A percentile compares a stretch with the other conserved stretches of the same genome.
Evolutionary conservation across 2,329 filamentous ascomycete species (phyloP).

Genomic region (Fusarium praegraminearum): DNA sequence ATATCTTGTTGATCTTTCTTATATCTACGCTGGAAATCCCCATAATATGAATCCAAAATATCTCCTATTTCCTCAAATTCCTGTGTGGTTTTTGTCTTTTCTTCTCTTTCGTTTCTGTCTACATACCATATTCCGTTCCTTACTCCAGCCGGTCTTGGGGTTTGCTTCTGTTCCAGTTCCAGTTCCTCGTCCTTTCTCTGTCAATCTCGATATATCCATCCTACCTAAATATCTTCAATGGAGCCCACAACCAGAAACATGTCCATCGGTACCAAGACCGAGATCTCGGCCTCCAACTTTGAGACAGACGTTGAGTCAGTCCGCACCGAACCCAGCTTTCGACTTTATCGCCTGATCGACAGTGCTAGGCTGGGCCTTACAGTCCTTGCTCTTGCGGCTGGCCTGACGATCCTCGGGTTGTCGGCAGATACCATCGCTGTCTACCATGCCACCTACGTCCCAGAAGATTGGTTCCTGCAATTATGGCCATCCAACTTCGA

Average conservation of each 20-base stretch:
- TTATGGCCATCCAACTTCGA: constrained; percentile 71
- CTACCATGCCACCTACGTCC: constrained; percentile 66
- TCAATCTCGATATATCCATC: constrained; percentile 4
- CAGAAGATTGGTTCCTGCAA: constrained; percentile 62
- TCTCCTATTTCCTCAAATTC: constrained; percentile 5
- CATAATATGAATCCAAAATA: background rate
- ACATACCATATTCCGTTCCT: constrained; percentile 17
- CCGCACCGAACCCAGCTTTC: constrained; percentile 54
- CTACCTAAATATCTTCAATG: constrained; percentile 7
- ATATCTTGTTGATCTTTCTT: constrained; percentile 27
- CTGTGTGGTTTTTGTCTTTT: constrained; percentile 1
- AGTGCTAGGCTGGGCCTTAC: constrained; percentile 62
- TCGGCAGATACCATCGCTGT: constrained; percentile 66
- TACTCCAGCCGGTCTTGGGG: constrained; percentile 27
- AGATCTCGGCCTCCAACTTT: constrained; percentile 60
- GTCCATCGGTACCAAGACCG: constrained; percentile 53
- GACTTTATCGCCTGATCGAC: constrained; percentile 58
- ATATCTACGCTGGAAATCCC: constrained; percentile 40
- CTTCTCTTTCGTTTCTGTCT: constrained; percentile 11
- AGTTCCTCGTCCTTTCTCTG: constrained; percentile 2
- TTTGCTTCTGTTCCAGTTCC: constrained; percentile 15
- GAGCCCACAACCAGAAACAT: constrained; percentile 38
- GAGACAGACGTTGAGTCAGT: constrained; percentile 59
- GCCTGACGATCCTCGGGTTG: constrained; percentile 65
- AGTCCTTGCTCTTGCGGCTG: constrained; percentile 62